A percentile compares a stretch with the other conserved stretches of the same genome.
phyloP scores from a whole-genome alignment of 2,329 filamentous ascomycete species.

The Akanthomyces dipterigenus region DNA sequence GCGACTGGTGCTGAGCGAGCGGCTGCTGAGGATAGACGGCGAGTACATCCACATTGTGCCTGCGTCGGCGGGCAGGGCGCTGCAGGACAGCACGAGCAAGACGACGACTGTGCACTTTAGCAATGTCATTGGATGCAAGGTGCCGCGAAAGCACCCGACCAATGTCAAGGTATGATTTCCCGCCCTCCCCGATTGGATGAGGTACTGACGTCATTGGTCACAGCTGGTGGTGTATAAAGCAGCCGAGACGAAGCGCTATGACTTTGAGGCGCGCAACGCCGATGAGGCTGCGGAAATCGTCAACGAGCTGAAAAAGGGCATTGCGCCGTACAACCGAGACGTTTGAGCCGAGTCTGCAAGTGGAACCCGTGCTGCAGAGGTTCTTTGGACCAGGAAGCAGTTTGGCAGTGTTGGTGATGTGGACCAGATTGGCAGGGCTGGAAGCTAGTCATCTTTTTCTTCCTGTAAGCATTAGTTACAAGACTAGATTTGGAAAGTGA shows the following conservation, averaged over 20 bases:
- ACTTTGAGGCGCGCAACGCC: slow-evolving; percentile 69
- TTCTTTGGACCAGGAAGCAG: background rate
- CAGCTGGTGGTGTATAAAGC: slow-evolving; percentile 67
- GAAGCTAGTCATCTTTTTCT: background rate
- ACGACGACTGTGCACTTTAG: slow-evolving; percentile 77
- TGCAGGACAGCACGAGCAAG: slow-evolving; percentile 59
- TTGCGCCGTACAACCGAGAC: slow-evolving; percentile 54
- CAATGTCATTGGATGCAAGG: slow-evolving; percentile 75
- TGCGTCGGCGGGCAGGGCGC: slow-evolving; percentile 56
- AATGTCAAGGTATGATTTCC: slow-evolving; percentile 61
- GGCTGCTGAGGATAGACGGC: slow-evolving; percentile 71
- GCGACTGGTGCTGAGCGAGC: slow-evolving; percentile 70
- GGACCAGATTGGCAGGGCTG: background rate
- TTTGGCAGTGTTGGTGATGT: background rate
- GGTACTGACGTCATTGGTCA: slow-evolving; percentile 6
- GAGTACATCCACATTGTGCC: slow-evolving; percentile 86
- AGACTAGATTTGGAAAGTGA: background rate
- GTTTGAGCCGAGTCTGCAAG: slow-evolving; percentile 22
- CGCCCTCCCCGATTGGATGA: background rate
- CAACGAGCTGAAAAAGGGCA: slow-evolving; percentile 68
- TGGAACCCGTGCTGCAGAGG: background rate
- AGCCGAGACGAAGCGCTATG: slow-evolving; percentile 72
- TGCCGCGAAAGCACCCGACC: slow-evolving; percentile 70
- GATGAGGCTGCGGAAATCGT: slow-evolving; percentile 76
- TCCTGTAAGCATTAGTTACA: no score